These are phyloP conservation scores for Medicago ruthenica DNA, from an alignment of 306 rosid genomes.

Conservation along the genomic window DNA sequence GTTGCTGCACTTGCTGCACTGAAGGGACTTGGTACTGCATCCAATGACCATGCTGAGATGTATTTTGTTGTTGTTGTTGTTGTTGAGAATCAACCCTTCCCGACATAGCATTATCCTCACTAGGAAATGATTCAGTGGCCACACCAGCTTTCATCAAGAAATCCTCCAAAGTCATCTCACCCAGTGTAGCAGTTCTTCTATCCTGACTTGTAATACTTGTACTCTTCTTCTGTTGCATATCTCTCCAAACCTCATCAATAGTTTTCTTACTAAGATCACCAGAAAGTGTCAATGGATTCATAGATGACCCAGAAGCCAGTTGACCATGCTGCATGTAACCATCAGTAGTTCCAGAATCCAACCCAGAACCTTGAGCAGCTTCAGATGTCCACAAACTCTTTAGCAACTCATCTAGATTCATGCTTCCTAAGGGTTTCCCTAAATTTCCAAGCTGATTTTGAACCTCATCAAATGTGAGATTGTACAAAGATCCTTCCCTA, in stretches of 20 bases:
- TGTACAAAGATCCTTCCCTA: slow-evolving; percentile 73
- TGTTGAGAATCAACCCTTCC: slow-evolving; percentile 53
- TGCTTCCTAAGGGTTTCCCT: slow-evolving; percentile 93
- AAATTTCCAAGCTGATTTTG: slow-evolving; percentile 93
- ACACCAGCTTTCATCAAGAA: slow-evolving; percentile 93
- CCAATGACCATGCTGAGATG: slow-evolving; percentile 73
- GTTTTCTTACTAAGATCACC: slow-evolving; percentile 85
- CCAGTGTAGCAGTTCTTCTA: slow-evolving; percentile 74
- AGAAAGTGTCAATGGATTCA: slow-evolving; percentile 67
- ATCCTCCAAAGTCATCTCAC: slow-evolving; percentile 98
- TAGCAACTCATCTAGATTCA: slow-evolving; percentile 95
- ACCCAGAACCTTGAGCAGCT: slow-evolving; percentile 58
- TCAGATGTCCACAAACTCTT: slow-evolving; percentile 84
- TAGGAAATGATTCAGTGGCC: slow-evolving; percentile 58
- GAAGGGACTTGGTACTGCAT: slow-evolving; percentile 62
- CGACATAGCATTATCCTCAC: slow-evolving; percentile 50
- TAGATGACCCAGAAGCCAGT: slow-evolving; percentile 49
- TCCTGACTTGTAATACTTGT: slow-evolving; percentile 39
- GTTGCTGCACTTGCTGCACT: slow-evolving; percentile 51
- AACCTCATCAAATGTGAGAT: slow-evolving; percentile 93
- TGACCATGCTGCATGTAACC: slow-evolving; percentile 47
- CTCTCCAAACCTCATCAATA: slow-evolving; percentile 97
- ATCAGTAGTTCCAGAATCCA: slow-evolving; percentile 49
- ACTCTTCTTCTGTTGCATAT: slow-evolving; percentile 76
- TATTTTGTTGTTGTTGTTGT: slow-evolving; percentile 6